These are phyloP conservation scores for Mangifera indica DNA, from an alignment of 345 rosid genomes.

Conservation along the genomic window DNA sequence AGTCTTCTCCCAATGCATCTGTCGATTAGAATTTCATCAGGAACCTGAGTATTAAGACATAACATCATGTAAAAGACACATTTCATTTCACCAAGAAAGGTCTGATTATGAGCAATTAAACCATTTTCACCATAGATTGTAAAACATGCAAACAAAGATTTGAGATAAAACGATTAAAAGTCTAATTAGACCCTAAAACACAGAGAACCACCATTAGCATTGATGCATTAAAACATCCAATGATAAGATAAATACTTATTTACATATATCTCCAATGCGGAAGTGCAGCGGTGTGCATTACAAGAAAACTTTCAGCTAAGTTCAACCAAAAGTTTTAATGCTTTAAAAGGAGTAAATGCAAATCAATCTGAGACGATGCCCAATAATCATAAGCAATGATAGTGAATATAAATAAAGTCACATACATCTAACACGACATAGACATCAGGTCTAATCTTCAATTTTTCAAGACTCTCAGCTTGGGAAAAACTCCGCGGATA, in stretches of 20 bases:
- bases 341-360: background rate
- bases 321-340: background rate
- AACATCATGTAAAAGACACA: conserved; percentile 29
- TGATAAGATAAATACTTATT: background rate
- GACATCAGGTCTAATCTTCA: conserved; percentile 72
- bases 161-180: background rate
- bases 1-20: conserved; percentile 91
- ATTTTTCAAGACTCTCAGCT: conserved; percentile 70
- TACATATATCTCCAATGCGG: background rate
- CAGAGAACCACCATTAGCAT: background rate
- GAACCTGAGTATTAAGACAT: conserved; percentile 68
- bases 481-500: conserved; percentile 75
- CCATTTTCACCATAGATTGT: conserved; percentile 5
- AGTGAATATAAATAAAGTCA: conserved; percentile 7
- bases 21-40: conserved; percentile 83
- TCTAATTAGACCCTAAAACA: background rate
- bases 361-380: conserved; percentile 8
- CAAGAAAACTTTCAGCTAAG: background rate
- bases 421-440: conserved; percentile 72
- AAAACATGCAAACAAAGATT: background rate
- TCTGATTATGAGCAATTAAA: background rate
- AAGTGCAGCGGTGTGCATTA: background rate
- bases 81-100: conserved; percentile 3
- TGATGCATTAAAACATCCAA: background rate
- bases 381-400: conserved; percentile 1